Evolutionary conservation across 2,329 filamentous ascomycete genomes (phyloP), one percentile per base, ranked within the genome.

Genomic region (Purpureocillium lavendulum): DNA sequence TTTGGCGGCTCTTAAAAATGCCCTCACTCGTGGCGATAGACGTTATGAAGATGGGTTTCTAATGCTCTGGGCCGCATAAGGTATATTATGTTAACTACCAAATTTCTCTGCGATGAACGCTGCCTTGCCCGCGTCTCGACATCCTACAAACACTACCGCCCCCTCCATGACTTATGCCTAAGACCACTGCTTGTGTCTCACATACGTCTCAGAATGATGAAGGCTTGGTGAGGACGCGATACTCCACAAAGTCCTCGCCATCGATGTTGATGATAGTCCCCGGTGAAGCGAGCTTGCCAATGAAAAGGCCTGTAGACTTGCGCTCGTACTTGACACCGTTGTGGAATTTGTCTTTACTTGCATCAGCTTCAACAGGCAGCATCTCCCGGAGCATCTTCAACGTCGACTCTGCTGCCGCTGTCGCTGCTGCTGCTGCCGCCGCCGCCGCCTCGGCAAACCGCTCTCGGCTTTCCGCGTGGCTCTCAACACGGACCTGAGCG

Each of bases 241-340:
- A 82, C 54, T 82, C 78, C 26, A 82, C 76, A 44, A 77, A 82
- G 45, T 82, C 78, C 53, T 82, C 77, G 16, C 77, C 78, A 43
- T 82, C 76, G 43, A 82, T 82, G 36, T 64, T 79, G 49, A 82
- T 70, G 18, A 82, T 75, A 9, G 70, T 71, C 5, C 77, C 73
- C 43, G 75, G 69, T 34, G 73, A 77, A 21, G 78, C 76, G n/a
- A 81, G 68, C 53, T 80, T 79, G 17, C 77, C 77, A 45, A 70
- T 64, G 43, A 82, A 80, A 0, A 76, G 75, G 0, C 78, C 78
- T 4, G 59, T 77, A 26, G 67, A 56, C 58, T 79, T 80, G 40
- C 76, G 70, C 56, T 79, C 75, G 47, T 82, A 82, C 53, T 76
- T 80, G 51, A 80, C 60, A 17, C 76, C 77, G 18, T 67, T 66